Evolutionary conservation across 495 filamentous ascomycete genomes (phyloP), one percentile per base, ranked within the genome.

Genomic region (Aspergillus hancockii): DNA sequence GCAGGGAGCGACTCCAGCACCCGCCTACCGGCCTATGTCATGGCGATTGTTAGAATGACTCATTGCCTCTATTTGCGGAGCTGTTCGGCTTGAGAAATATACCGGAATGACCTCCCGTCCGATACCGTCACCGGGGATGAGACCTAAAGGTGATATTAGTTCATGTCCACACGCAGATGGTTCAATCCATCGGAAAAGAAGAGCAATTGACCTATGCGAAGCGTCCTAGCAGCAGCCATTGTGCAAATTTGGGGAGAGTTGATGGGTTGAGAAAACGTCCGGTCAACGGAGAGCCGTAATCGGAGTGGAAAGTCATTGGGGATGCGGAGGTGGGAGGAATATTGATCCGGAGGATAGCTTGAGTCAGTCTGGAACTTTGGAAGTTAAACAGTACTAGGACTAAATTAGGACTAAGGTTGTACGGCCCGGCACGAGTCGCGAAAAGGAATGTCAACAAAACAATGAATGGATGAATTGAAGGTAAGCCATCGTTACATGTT

Each of bases 121-220:
- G 75, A 98, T 98, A 73, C 94, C 94, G 79, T 98, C 94, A 72
- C 94, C 94, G 73, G 94, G 91, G 67, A 98, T 97, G 70, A 98
- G 89, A 70, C 92, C 93, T 95, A 65, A 49, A 66, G n/a, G 49
- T 50, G 23, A 63, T 57, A 46, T 68, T 67, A 73, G 62, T 64
- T 47, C 62, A 56, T 64, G n/a, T 66, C 52, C 38, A 51, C 14
- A 28, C 22, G 54, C 19, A 51, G 28, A 63, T 25, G 8, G 53
- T 25, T 16, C 41, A 22, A 3, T 16, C 54, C 9, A 41, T 16
- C 49, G 52, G 41, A 45, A 36, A 55, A 53, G 25, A 58, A 32
- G 46, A 9, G 52, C 56, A 62, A 66, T 65, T 74, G 60, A 82
- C 80, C 82, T 76, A 85, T 85, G 62, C 82, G 79, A 61, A 85